Base-by-base conservation (phyloP, 331 rosid species). In the Dryas integrifolia region DNA sequence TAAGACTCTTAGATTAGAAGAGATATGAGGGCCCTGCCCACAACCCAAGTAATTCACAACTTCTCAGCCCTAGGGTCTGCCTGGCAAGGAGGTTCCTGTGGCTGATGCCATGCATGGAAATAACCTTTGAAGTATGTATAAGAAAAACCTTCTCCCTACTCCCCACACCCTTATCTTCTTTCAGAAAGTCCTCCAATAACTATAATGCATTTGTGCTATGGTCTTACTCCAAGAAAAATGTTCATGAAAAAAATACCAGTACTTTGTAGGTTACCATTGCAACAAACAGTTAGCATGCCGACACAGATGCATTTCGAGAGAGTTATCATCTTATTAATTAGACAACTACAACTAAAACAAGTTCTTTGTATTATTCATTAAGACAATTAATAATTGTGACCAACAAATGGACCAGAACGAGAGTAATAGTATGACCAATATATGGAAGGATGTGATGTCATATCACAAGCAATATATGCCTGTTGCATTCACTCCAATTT, bases 151-250 rank as follows among this genome's bases (percentile, higher is more conserved):
- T 26, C 51, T 43, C 51, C 68, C 15, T 41, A 43, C 18, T 8
- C 14, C 51, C 30, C 24, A 53, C 14, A 13, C 10, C 45, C 45
- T 65, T 65, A 45, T 65, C 18, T 45, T 65, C 45, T 6, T 44
- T 48, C 35, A 46, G 51, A 30, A 21, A 44, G 53, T 41, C 69
- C 69, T 44, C 49, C 68, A 63, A 44, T 44, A 64, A 9, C 18
- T 45, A 18, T 18, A 9, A 64, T 44, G 3, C 43, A 3, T 18
- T n/a, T 16, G 15, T 2, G 26, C 39, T 63, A 30, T 6, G n/a
- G 45, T 59, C 44, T 59, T 38, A 35, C 45, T 13, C 35, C 3
- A 12, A 30, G 7, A 59, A 59, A 59, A 59, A 30, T 5, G 15
- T 26, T 58, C 6, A 30, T 30, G 35, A 48, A 48, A 9, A 2